phyloP scores from a whole-genome alignment of 805 yeast genomes.

The Tetrapisispora fleetii region DNA sequence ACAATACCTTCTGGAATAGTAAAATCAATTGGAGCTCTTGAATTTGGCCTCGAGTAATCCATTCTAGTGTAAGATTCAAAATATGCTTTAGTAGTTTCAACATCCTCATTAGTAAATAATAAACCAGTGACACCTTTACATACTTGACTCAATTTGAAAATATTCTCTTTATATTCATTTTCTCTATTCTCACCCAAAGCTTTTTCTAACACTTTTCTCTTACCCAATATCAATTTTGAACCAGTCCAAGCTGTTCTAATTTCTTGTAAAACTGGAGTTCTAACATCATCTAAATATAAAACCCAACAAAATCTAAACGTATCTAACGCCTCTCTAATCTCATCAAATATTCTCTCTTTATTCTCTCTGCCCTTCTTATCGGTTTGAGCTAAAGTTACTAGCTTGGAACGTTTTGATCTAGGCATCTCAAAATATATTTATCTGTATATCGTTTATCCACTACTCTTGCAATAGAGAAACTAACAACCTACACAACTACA shows the following conservation, averaged over 20 bases:
- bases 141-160: slow-evolving; percentile 54
- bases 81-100: slow-evolving; percentile 82
- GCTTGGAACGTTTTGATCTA: slow-evolving; percentile 92
- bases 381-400: slow-evolving; percentile 90
- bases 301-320: slow-evolving; percentile 74
- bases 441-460: not conserved
- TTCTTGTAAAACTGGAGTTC: slow-evolving; percentile 92
- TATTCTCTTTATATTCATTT: slow-evolving; percentile 82
- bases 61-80: slow-evolving; percentile 66
- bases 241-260: slow-evolving; percentile 90
- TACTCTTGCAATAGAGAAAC: not conserved
- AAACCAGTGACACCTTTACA: slow-evolving; percentile 79
- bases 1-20: slow-evolving; percentile 83
- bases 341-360: slow-evolving; percentile 85
- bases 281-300: slow-evolving; percentile 77
- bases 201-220: slow-evolving; percentile 84
- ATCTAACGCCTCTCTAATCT: slow-evolving; percentile 74
- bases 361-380: slow-evolving; percentile 92
- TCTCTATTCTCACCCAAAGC: slow-evolving; percentile 83
- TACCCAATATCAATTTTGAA: slow-evolving; percentile 80
- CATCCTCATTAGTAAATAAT: slow-evolving; percentile 79
- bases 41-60: slow-evolving; percentile 87
- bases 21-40: slow-evolving; percentile 73
- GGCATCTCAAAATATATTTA: slow-evolving; percentile 49
- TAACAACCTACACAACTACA: no score